Evolutionary conservation across 2,329 filamentous ascomycete species (phyloP).

Genomic region (Fusarium albidum): DNA sequence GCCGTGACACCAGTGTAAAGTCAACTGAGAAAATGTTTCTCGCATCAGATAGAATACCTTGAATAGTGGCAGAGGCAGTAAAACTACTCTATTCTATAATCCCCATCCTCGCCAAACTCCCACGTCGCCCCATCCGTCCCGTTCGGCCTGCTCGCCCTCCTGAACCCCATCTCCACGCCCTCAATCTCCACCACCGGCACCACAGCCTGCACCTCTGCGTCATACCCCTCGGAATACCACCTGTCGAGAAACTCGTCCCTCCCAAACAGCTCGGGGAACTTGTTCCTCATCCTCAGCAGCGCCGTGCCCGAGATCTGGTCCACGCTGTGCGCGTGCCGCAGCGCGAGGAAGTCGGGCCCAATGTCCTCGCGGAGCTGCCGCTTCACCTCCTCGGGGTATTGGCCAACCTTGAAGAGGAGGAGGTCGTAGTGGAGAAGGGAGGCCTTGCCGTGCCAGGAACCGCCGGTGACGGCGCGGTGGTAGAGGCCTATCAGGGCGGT

Average conservation of each 20-base stretch:
- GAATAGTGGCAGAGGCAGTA: too few species aligned
- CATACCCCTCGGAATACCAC: conserved; percentile 33
- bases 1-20: too few species aligned
- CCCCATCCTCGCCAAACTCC: conserved; percentile 48
- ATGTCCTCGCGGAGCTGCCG: conserved; percentile 57
- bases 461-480: conserved; percentile 67
- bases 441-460: conserved; percentile 71
- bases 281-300: conserved; percentile 50
- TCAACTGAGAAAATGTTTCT: too few species aligned
- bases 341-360: conserved; percentile 61
- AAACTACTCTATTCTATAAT: conserved; percentile 14
- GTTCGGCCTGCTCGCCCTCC: conserved; percentile 53
- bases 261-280: conserved; percentile 28
- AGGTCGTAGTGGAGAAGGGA: conserved; percentile 75
- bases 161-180: conserved; percentile 54
- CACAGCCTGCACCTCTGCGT: conserved; percentile 48
- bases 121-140: conserved; percentile 67
- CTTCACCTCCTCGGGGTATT: conserved; percentile 63
- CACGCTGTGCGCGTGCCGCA: conserved; percentile 69
- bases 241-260: conserved; percentile 23
- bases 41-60: too few species aligned
- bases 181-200: conserved; percentile 56
- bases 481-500: conserved; percentile 71
- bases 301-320: conserved; percentile 70
- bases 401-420: conserved; percentile 67